Evolutionary conservation across 139 green algal genomes (phyloP).

Genomic region (Auxenochlorella pyrenoidosa): DNA sequence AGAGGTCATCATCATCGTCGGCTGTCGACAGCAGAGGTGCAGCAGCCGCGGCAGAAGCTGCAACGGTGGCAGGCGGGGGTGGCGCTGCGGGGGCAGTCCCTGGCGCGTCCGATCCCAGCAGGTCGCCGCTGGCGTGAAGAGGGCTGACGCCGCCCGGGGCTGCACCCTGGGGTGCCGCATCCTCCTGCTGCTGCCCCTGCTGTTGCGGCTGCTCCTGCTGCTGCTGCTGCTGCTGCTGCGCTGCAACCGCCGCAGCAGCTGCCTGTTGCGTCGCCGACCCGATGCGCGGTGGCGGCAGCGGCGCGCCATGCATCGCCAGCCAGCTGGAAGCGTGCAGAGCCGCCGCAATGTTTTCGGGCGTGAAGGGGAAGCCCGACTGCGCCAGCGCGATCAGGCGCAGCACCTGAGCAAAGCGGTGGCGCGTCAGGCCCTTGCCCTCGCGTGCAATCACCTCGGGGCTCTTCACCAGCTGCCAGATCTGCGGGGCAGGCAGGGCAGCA

Average conservation of each 20-base stretch:
- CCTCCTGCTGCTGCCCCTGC: not conserved
- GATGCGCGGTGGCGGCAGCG: constrained; percentile 21
- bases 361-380: constrained; percentile 34
- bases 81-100: not conserved
- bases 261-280: not conserved
- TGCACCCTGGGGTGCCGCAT: not conserved
- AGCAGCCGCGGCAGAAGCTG: not conserved
- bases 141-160: not conserved
- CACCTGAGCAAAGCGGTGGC: constrained; percentile 50
- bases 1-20: constrained; percentile 39
- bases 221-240: not conserved
- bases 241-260: not conserved
- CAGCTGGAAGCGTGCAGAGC: constrained; percentile 36
- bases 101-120: not conserved
- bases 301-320: constrained; percentile 9
- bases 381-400: constrained; percentile 59
- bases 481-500: not conserved
- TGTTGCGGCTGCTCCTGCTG: not conserved
- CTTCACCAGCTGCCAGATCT: constrained; percentile 59
- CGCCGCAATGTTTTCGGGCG: constrained; percentile 15
- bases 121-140: not conserved
- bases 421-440: constrained; percentile 46
- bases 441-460: constrained; percentile 14
- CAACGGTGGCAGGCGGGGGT: not conserved
- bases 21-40: not conserved